A percentile compares a stretch with the other conserved stretches of the same genome.
Evolutionary conservation across 2,329 filamentous ascomycete species (phyloP).

Genomic region (Epichloe brachyelytri): DNA sequence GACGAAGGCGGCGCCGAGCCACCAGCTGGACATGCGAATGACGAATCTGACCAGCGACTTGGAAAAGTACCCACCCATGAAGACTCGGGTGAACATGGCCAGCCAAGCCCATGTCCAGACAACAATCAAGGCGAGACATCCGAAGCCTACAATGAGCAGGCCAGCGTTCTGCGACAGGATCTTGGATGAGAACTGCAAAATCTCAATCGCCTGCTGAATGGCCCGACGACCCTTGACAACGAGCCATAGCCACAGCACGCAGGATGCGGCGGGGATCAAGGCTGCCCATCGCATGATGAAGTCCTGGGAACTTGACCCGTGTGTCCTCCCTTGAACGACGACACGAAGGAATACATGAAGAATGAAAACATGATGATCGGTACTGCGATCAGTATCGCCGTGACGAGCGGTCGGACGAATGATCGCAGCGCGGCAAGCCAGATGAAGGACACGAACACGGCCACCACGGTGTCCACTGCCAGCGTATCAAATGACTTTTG

Average conservation of each 20-base stretch:
- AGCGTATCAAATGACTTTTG: slow-evolving; percentile 81
- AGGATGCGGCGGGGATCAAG: slow-evolving; percentile 59
- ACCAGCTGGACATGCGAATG: slow-evolving; percentile 83
- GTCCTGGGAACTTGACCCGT: slow-evolving; percentile 75
- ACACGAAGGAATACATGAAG: slow-evolving; percentile 79
- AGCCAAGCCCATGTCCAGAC: slow-evolving; percentile 94
- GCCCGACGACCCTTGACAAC: slow-evolving; percentile 69
- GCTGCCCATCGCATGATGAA: slow-evolving; percentile 79
- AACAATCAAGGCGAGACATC: slow-evolving; percentile 61
- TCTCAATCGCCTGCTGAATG: slow-evolving; percentile 70
- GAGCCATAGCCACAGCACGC: slow-evolving; percentile 71
- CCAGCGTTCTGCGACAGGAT: slow-evolving; percentile 78
- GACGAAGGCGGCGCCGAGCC: slow-evolving; percentile 84
- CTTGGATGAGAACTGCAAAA: slow-evolving; percentile 82
- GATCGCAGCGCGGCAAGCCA: slow-evolving; percentile 85
- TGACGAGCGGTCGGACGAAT: slow-evolving; percentile 75
- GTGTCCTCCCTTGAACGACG: slow-evolving; percentile 66
- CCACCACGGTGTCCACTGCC: slow-evolving; percentile 81
- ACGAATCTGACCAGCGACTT: slow-evolving; percentile 53
- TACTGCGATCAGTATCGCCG: slow-evolving; percentile 68
- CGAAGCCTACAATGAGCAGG: slow-evolving; percentile 72
- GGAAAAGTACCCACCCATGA: slow-evolving; percentile 78
- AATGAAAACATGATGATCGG: slow-evolving; percentile 81
- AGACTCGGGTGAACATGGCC: slow-evolving; percentile 89
- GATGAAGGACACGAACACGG: slow-evolving; percentile 72